Base-by-base conservation (phyloP, 495 filamentous ascomycete genomes). In the Neurospora sp. region DNA sequence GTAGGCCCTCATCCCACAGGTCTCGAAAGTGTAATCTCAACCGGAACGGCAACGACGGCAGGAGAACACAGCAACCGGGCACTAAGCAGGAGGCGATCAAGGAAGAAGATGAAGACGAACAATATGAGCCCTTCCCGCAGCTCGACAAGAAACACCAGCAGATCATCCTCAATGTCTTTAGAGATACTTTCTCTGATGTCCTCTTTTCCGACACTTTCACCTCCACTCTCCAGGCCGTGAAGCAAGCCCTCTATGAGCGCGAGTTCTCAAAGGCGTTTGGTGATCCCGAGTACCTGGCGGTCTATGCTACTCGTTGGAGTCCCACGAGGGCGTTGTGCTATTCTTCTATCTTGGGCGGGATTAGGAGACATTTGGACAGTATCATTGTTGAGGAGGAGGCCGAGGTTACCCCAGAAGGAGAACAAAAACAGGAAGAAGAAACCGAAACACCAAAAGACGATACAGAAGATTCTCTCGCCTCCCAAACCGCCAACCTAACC, bases 271-370 rank as follows among this genome's bases (percentile, higher is more conserved):
- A 83, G 7, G 95, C 95, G 0, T 99, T 99, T 80, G 92, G 90
- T 1, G 79, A 80, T 39, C 84, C 89, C 44, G 89, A 90, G 62
- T 84, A 90, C 46, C 84, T 96, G 23, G 85, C 90, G 49, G 93
- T 91, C 6, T 99, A 99, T 84, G 92, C 93, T 5, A 86, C 92
- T 74, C 85, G 96, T 72, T 99, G 93, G 93, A 96, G 93, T 79
- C 91, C 95, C 12, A 88, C 90, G 41, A 82, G 96, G 49, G 92
- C 93, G 4, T 83, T 97, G 37, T 93, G 91, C 74, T 99, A 98
- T 82, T 80, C 87, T 40, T 84, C 88, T 8, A 78, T 97, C 5
- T 86, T 98, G 39, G 75, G 82, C 23, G 86, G 85, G 41, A 80
- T 87, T n/a, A 74, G 75, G 23, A 79, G 80, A 2, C 78, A 87